Conservation (phyloP, 2,329 filamentous ascomycete species). For the Metarhizium brunneum region DNA sequence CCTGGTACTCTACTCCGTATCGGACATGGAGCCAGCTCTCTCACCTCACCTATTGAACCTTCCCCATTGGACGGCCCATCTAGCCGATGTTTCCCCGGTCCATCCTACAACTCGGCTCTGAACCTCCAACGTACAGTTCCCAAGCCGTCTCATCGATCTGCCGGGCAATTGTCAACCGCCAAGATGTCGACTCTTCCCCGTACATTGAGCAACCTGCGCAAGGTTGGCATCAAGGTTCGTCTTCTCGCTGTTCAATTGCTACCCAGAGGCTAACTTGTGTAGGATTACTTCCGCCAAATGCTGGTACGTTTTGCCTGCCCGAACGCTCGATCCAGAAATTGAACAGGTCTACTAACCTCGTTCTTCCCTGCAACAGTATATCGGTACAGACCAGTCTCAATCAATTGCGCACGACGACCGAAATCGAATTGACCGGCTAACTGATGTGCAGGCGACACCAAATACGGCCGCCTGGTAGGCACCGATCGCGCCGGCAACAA, state of each 20-base stretch:
- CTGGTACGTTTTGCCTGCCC: conserved; percentile 55
- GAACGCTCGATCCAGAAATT: conserved; percentile 8
- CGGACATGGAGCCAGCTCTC: background rate
- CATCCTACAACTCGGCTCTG: background rate
- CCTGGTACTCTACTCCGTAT: too few species aligned
- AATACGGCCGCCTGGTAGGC: conserved; percentile 78
- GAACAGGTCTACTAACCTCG: background rate
- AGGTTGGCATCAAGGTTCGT: conserved; percentile 76
- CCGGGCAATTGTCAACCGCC: conserved; percentile 19
- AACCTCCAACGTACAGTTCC: conserved; percentile 7
- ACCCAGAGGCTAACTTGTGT: conserved; percentile 10
- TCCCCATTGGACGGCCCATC: background rate
- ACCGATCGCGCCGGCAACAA: conserved; percentile 92
- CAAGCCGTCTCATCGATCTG: conserved; percentile 8
- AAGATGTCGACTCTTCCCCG: conserved; percentile 85
- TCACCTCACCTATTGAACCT: background rate
- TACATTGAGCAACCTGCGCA: conserved; percentile 79
- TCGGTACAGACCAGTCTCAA: conserved; percentile 32
- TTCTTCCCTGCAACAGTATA: conserved; percentile 34
- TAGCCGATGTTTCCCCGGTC: conserved; percentile 23
- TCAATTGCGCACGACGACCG: background rate
- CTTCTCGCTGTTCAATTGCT: background rate
- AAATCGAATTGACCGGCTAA: background rate
- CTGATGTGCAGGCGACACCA: conserved; percentile 73
- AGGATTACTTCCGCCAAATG: conserved; percentile 91